Evolutionary conservation across 73 alveolate species (phyloP).

Genomic region (Blepharisma japonicum): DNA sequence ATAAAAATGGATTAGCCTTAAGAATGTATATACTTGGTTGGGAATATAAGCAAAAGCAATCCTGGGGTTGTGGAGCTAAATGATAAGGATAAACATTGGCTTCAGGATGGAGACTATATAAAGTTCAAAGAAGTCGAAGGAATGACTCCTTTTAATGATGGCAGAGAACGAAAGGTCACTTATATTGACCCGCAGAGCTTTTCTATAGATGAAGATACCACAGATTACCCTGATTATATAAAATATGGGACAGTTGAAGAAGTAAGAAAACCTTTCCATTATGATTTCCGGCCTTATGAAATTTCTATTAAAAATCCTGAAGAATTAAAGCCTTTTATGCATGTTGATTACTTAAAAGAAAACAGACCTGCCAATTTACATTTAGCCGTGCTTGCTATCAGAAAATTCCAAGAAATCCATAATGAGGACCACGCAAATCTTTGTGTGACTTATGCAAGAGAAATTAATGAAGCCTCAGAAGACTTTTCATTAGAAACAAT

Average conservation of each 20-base stretch:
- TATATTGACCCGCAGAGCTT: constrained; percentile 85
- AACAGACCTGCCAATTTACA: constrained; percentile 22
- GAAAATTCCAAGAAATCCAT: constrained; percentile 49
- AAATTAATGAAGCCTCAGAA: constrained; percentile 67
- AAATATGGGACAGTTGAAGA: constrained; percentile 95
- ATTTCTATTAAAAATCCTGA: no score
- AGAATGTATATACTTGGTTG: constrained; percentile 84
- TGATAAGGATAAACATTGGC: constrained; percentile 89
- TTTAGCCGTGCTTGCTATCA: constrained; percentile 52
- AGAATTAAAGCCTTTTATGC: no score
- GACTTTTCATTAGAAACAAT: constrained; percentile 62
- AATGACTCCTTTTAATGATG: constrained; percentile 95
- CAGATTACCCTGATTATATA: constrained; percentile 75
- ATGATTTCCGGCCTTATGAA: no score
- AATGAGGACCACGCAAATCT: constrained; percentile 68
- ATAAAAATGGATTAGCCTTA: constrained; percentile 94
- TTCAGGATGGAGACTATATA: constrained; percentile 94
- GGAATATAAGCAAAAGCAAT: constrained; percentile 68
- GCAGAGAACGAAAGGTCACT: constrained; percentile 79
- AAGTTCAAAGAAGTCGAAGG: constrained; percentile 97
- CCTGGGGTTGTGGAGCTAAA: constrained; percentile 85
- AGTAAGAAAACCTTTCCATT: constrained; percentile 85
- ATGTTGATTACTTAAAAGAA: no score
- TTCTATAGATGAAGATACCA: constrained; percentile 81
- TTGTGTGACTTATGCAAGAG: constrained; percentile 61